These are phyloP conservation scores for Apiotrichum domesticum DNA, from an alignment of 1,284 basidiomycete genomes.

Conservation along the genomic window DNA sequence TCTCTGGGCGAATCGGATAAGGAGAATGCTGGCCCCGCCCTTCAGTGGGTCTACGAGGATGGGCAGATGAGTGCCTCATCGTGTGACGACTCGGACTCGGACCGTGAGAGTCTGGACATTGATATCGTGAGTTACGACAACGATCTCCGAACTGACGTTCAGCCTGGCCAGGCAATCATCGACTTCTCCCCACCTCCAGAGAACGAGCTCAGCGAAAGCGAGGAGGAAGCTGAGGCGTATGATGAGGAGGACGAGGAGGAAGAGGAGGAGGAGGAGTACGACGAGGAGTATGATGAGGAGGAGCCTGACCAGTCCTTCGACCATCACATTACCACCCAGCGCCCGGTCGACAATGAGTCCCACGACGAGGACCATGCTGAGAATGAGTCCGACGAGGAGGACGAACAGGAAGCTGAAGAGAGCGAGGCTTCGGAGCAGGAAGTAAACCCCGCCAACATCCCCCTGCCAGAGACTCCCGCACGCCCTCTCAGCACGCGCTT, in stretches of 20 bases:
- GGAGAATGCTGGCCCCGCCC: constrained; percentile 10
- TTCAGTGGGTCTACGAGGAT: constrained; percentile 32
- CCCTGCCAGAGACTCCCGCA: neutral
- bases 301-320: neutral
- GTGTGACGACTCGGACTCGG: constrained; percentile 29
- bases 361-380: too few species aligned
- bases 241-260: constrained; percentile 4
- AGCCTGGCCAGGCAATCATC: constrained; percentile 26
- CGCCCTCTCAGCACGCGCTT: constrained; percentile 17
- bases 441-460: neutral
- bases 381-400: neutral
- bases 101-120: constrained; percentile 28
- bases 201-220: constrained; percentile 8
- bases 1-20: constrained; percentile 22
- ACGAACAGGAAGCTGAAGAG: neutral
- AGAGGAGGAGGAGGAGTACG: constrained; percentile 4
- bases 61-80: constrained; percentile 20
- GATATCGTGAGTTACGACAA: constrained; percentile 30
- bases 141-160: constrained; percentile 2
- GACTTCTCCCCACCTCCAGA: constrained; percentile 8
- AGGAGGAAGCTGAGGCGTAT: constrained; percentile 1
- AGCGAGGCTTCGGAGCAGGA: neutral
- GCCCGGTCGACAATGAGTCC: too few species aligned
- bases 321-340: too few species aligned
- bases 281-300: constrained; percentile 1